Base-by-base conservation (phyloP, 805 yeast genomes). In the Saccharomycopsis guyanensis region DNA sequence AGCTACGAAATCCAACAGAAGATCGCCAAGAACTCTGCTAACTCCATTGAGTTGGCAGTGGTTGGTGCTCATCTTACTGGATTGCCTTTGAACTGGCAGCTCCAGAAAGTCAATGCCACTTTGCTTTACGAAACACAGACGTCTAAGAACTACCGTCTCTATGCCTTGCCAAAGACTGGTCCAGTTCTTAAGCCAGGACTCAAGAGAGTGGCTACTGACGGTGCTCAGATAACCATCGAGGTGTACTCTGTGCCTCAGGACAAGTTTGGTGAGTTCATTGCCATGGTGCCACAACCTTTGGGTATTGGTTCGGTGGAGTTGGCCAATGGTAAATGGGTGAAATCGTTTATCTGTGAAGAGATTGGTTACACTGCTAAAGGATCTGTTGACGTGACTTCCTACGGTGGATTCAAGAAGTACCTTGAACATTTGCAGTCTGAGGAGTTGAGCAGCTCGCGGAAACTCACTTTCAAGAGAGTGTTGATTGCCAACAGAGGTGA, bases 401-500 rank as follows among this genome's bases (percentile, higher is more conserved):
- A 68, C 59, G 97, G 97, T 38, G 95, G 96, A 3, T 91, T 96
- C 91, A 78, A 80, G 62, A 66, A 71, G 2, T 86, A 85, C 66
- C 67, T 75, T 40, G 59, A 54, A 42, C 62, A 38, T 1, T n/a
- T 45, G 12, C 40, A 20, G 4, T 7, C 41, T 6, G 16, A 36
- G 25, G 35, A 32, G 47, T 56, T 53, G 35, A 38, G 49, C 62
- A 13, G 50, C 69, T 45, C 49, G 62, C 56, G 38, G 47, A 42
- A 40, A 34, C 34, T 46, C 13, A 32, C 52, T 4, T 47, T 50
- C 32, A 50, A 47, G 18, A 44, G 36, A 29, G 96, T 91, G n/a
- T 72, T 91, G 46, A 93, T 91, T 45, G 97, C 97, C 35, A 91
- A 91, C 70, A 78, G 98, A 67, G 97, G 97, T 62, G 98, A 91